Evolutionary conservation across 2,329 filamentous ascomycete species (phyloP).

Genomic region (Fusarium subglutinans): DNA sequence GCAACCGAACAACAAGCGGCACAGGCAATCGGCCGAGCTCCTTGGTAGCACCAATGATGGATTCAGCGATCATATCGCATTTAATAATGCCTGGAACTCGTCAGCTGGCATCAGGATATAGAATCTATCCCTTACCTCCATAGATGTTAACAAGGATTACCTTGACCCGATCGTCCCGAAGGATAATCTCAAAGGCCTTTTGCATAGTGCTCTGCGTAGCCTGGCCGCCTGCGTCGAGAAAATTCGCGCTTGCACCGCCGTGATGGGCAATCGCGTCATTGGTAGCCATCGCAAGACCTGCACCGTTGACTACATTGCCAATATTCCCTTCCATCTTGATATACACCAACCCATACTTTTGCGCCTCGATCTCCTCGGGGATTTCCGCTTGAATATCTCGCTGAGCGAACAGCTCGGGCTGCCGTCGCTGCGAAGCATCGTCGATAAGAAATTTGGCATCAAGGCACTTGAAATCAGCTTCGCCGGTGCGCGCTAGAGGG

Average conservation of each 20-base stretch:
- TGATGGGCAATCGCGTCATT: conserved; percentile 3
- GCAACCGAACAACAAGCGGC: conserved; percentile 1
- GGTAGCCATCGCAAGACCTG: conserved; percentile 4
- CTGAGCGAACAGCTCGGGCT: not conserved
- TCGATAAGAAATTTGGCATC: not conserved
- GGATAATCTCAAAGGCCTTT: conserved; percentile 12
- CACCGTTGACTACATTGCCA: not conserved
- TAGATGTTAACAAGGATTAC: conserved; percentile 3
- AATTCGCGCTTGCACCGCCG: not conserved
- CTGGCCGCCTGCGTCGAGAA: conserved; percentile 1
- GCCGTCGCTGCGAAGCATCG: not conserved
- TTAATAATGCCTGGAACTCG: not conserved
- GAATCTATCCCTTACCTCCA: not conserved
- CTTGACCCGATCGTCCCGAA: not conserved
- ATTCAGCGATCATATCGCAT: conserved; percentile 1
- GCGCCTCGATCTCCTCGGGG: not conserved
- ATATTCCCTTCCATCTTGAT: conserved; percentile 12
- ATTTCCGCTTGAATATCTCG: not conserved
- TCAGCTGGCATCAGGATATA: not conserved
- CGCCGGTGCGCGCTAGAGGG: not conserved
- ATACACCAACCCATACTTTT: not conserved
- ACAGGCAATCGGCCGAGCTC: not conserved
- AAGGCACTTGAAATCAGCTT: not conserved
- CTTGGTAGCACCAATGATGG: not conserved
- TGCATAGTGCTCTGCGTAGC: not conserved